phyloP scores from a whole-genome alignment of 768 basidiomycete species.

The Lentinula sp. region DNA sequence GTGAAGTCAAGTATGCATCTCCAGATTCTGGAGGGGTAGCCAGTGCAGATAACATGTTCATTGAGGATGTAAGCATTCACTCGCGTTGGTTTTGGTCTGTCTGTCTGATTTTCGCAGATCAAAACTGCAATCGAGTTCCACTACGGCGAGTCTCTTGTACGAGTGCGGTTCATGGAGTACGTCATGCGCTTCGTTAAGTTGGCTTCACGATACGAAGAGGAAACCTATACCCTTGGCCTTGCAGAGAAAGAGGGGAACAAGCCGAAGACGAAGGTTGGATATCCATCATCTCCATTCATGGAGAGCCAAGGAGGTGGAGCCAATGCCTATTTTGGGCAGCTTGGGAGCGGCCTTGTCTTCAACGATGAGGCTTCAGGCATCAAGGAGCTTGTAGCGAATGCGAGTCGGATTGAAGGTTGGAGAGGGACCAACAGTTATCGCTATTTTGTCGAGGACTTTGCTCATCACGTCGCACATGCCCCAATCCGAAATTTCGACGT shows the following conservation, averaged over 20 bases:
- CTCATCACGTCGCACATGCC: slow-evolving; percentile 62
- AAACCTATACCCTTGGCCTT: slow-evolving; percentile 40
- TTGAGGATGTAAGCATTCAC: slow-evolving; percentile 76
- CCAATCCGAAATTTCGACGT: slow-evolving; percentile 81
- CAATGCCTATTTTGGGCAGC: slow-evolving; percentile 35
- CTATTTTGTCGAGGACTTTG: slow-evolving; percentile 42
- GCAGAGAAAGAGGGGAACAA: slow-evolving; percentile 57
- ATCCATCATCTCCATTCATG: slow-evolving; percentile 49
- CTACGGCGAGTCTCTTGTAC: slow-evolving; percentile 84
- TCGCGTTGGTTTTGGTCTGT: background rate
- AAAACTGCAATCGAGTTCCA: slow-evolving; percentile 84
- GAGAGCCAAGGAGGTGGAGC: slow-evolving; percentile 20
- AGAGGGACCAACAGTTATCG: slow-evolving; percentile 75
- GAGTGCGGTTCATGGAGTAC: slow-evolving; percentile 88
- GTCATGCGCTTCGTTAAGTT: slow-evolving; percentile 81
- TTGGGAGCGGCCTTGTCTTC: slow-evolving; percentile 84
- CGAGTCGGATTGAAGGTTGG: slow-evolving; percentile 92
- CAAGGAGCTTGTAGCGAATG: slow-evolving; percentile 71
- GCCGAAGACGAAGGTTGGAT: slow-evolving; percentile 65
- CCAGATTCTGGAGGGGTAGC: slow-evolving; percentile 24
- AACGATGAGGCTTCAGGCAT: slow-evolving; percentile 58
- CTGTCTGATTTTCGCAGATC: slow-evolving; percentile 44
- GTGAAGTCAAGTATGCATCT: background rate
- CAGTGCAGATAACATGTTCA: slow-evolving; percentile 76
- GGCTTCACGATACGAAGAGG: slow-evolving; percentile 85